Conservation (phyloP, 2,329 filamentous ascomycete species). For the Fusarium torreyae region DNA sequence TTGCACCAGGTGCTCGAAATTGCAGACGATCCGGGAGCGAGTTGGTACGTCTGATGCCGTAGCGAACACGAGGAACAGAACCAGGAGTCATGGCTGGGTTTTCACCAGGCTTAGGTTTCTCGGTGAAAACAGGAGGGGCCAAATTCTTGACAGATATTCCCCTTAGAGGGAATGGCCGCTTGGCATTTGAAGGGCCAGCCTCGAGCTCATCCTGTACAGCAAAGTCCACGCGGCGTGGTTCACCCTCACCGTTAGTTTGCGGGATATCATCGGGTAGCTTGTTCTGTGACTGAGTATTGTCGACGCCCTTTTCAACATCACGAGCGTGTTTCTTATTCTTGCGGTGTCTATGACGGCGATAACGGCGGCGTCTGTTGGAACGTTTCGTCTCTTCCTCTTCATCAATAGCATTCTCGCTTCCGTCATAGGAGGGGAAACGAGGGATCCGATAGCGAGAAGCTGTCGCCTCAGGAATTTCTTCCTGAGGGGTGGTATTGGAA, state of each 20-base stretch:
- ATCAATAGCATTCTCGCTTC: constrained; percentile 61
- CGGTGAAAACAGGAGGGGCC: constrained; percentile 79
- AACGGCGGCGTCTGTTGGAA: constrained; percentile 54
- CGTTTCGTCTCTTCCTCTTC: constrained; percentile 60
- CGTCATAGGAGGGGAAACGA: constrained; percentile 56
- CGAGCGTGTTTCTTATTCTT: constrained; percentile 62
- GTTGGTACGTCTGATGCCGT: constrained; percentile 80
- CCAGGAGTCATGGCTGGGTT: constrained; percentile 54
- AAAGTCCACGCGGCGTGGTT: constrained; percentile 73
- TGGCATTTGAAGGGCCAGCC: constrained; percentile 33
- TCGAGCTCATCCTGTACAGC: constrained; percentile 56
- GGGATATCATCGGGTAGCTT: constrained; percentile 49
- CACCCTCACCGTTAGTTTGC: constrained; percentile 52
- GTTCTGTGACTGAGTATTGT: constrained; percentile 52
- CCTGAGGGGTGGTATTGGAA: constrained; percentile 53
- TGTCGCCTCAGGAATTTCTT: constrained; percentile 60
- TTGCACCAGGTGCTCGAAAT: constrained; percentile 64
- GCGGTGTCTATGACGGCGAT: constrained; percentile 57
- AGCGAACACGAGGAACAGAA: constrained; percentile 70
- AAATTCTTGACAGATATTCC: constrained; percentile 77
- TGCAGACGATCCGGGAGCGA: constrained; percentile 79
- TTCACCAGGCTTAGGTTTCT: constrained; percentile 51
- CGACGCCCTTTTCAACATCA: constrained; percentile 45
- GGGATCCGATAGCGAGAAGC: constrained; percentile 56
- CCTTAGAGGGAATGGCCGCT: constrained; percentile 70